Conservation (phyloP, 805 yeast species). For the Candida pini region DNA sequence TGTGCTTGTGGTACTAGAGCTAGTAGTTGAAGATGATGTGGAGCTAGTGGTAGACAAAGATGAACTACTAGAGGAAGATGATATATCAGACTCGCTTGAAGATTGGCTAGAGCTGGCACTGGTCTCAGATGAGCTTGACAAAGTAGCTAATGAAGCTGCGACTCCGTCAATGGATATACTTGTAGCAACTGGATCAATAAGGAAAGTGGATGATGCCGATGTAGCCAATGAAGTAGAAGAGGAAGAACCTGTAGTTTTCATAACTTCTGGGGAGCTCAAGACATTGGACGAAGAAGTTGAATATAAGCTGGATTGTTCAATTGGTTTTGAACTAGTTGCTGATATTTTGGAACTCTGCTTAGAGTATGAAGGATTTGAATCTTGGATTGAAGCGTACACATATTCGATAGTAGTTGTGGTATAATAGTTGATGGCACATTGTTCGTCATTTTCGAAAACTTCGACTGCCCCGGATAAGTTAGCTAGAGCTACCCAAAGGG, state of each 20-base stretch:
- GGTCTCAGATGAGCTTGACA: conserved; percentile 11
- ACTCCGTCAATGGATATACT: conserved; percentile 12
- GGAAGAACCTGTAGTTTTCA: background rate
- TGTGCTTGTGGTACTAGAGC: conserved; percentile 10
- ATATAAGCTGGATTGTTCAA: no score
- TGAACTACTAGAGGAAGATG: conserved; percentile 8
- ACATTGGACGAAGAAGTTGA: background rate
- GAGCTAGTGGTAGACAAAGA: conserved; percentile 3
- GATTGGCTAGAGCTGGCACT: conserved; percentile 2
- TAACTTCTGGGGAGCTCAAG: background rate
- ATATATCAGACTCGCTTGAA: conserved; percentile 4
- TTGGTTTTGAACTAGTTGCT: background rate
- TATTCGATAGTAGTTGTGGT: conserved; percentile 13
- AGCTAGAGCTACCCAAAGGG: background rate
- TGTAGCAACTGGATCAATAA: conserved; percentile 12
- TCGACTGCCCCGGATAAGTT: background rate
- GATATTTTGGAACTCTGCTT: background rate
- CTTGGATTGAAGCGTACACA: conserved; percentile 6
- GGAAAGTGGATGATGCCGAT: conserved; percentile 14
- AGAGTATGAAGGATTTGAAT: background rate
- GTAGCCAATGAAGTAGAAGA: background rate
- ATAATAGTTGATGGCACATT: conserved; percentile 14
- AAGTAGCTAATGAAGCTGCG: conserved; percentile 8
- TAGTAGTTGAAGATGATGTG: conserved; percentile 10
- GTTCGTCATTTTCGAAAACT: conserved; percentile 1